Conservation (phyloP, 2,329 filamentous ascomycete species). For the Elsinoe necatrix region DNA sequence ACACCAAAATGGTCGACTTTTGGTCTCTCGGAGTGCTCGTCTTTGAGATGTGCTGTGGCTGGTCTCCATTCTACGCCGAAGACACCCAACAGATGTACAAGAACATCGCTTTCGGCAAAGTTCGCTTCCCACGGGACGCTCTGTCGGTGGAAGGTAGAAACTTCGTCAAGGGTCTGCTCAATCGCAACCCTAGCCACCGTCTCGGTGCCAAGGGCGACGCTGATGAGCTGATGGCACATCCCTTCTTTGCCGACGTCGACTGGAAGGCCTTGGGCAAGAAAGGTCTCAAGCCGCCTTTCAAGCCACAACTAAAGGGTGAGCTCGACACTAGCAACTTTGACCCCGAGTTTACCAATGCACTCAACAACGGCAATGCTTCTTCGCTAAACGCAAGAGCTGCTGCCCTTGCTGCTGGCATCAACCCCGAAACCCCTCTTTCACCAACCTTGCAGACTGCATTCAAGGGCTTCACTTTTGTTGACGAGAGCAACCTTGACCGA, state of each 20-base stretch:
- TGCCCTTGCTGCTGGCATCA: slow-evolving; percentile 68
- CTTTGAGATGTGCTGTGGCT: slow-evolving; percentile 99
- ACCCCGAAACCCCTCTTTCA: slow-evolving; percentile 82
- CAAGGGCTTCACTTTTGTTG: slow-evolving; percentile 97
- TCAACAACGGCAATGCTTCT: slow-evolving; percentile 72
- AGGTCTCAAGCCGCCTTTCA: slow-evolving; percentile 91
- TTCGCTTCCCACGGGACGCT: slow-evolving; percentile 90
- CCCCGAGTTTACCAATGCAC: slow-evolving; percentile 91
- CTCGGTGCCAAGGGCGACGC: slow-evolving; percentile 86
- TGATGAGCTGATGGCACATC: slow-evolving; percentile 84
- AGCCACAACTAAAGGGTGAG: slow-evolving; percentile 91
- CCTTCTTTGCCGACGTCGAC: slow-evolving; percentile 91
- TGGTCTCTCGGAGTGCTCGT: slow-evolving; percentile 97
- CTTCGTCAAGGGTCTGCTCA: slow-evolving; percentile 95
- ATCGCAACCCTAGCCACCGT: slow-evolving; percentile 92
- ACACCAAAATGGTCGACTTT: slow-evolving; percentile 99
- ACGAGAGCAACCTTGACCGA: slow-evolving; percentile 73
- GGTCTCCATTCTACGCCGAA: slow-evolving; percentile 98
- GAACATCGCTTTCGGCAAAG: slow-evolving; percentile 98
- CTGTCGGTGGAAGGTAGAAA: slow-evolving; percentile 90
- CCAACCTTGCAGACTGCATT: slow-evolving; percentile 97
- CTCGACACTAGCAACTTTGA: slow-evolving; percentile 98
- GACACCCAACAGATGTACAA: slow-evolving; percentile 99
- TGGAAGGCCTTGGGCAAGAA: slow-evolving; percentile 85
- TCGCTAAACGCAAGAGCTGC: slow-evolving; percentile 88